Evolutionary conservation across 441 rosid species (phyloP).

Genomic region (Croton setiger): DNA sequence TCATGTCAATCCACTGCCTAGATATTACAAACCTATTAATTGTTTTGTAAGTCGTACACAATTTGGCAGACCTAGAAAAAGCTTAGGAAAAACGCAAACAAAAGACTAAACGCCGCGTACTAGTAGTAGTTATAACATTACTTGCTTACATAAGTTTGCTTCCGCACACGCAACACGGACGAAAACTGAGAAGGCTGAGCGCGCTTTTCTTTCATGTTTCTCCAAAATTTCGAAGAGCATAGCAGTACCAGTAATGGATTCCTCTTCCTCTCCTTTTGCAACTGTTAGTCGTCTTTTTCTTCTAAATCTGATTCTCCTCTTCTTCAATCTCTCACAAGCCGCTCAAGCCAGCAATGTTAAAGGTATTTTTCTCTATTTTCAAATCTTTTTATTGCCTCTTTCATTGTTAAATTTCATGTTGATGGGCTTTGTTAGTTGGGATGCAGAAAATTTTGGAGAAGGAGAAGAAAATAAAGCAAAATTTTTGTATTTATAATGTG

Average conservation of each 20-base stretch:
- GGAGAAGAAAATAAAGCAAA: background rate
- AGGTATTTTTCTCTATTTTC: constrained; percentile 20
- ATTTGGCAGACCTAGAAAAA: too few relatives aligned
- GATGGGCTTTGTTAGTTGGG: background rate
- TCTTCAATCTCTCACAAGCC: constrained; percentile 21
- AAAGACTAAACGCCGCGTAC: background rate
- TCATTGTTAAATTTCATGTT: background rate
- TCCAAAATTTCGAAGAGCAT: background rate
- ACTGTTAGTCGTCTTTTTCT: constrained; percentile 16
- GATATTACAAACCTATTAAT: too few relatives aligned
- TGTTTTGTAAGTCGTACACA: too few relatives aligned
- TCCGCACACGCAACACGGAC: background rate
- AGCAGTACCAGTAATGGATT: constrained; percentile 6
- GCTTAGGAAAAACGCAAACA: background rate
- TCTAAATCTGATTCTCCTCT: constrained; percentile 10
- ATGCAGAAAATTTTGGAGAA: background rate
- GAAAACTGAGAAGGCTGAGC: background rate
- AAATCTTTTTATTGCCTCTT: too few relatives aligned
- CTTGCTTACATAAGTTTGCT: background rate
- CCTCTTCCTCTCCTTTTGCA: constrained; percentile 9
- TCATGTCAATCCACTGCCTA: too few relatives aligned
- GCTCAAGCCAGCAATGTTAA: constrained; percentile 15
- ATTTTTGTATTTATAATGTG: background rate
- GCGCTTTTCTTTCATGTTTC: background rate
- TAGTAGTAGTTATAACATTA: background rate